Percentiles rank a stretch among this genome's conserved stretches.
These are phyloP conservation scores for Coemansia biformis DNA, from an alignment of 192 early-diverging fungal genomes.

Conservation along the genomic window DNA sequence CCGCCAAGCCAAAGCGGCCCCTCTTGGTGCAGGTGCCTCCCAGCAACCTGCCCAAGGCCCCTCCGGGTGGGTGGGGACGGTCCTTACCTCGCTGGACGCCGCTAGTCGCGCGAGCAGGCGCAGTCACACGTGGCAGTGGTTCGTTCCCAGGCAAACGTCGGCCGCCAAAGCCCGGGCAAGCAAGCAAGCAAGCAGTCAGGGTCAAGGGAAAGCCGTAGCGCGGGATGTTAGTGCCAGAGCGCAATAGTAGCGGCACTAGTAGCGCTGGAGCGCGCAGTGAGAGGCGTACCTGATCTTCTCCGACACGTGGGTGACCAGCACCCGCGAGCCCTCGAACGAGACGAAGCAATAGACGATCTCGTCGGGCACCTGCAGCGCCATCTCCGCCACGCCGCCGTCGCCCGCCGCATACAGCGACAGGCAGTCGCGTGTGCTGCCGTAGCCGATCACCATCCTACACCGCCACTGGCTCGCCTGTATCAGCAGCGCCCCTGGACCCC, in stretches of 20 bases:
- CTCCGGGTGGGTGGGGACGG: too few relatives aligned
- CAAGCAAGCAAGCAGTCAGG: too few relatives aligned
- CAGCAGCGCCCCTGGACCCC: not conserved
- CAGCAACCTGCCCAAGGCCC: too few relatives aligned
- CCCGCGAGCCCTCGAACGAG: slow-evolving; percentile 36
- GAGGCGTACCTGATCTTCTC: slow-evolving; percentile 45
- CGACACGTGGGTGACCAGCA: slow-evolving; percentile 45
- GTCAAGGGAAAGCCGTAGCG: too few relatives aligned
- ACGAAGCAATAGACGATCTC: slow-evolving; percentile 39
- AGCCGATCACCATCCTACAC: slow-evolving; percentile 46
- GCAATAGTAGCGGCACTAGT: slow-evolving; percentile 1
- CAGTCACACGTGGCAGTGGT: too few relatives aligned
- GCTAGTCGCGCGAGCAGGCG: slow-evolving; percentile 8
- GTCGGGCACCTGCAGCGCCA: slow-evolving; percentile 33
- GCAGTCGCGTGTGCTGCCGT: slow-evolving; percentile 33
- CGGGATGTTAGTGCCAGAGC: slow-evolving; percentile 2
- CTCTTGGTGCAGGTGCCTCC: too few relatives aligned
- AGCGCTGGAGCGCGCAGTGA: not conserved
- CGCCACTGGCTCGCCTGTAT: too few relatives aligned
- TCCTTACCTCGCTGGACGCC: slow-evolving; percentile 32
- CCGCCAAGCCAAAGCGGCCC: too few relatives aligned
- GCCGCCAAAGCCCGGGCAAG: not conserved
- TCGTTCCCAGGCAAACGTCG: not conserved
- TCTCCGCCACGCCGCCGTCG: slow-evolving; percentile 28
- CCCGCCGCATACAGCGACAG: slow-evolving; percentile 36